Evolutionary conservation across 768 basidiomycete species (phyloP), one percentile per base, ranked within the genome.

Genomic region (Cyathus striatus): DNA sequence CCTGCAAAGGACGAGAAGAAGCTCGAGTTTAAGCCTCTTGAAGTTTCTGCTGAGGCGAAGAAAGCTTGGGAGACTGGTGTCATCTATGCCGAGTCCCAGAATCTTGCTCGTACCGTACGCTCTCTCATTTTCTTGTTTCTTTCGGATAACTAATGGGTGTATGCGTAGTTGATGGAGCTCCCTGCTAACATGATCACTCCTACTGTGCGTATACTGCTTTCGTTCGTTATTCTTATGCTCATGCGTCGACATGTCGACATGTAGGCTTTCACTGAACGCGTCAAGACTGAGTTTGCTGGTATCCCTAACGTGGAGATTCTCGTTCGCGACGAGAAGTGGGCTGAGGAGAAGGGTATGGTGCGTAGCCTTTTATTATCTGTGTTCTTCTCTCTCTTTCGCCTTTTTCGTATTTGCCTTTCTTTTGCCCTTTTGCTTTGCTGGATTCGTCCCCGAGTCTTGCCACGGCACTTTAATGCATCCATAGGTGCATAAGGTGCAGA

Each of bases 181-280:
- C 91, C 91, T 40, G 90, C 79, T 1, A 93, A 93, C 59, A 78
- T 91, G 61, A 68, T 90, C 70, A 91, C 89, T 2, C 90, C 90
- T 6, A 89, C 88, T 12, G 83, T 83, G 52, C 34, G 72, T 58
- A 40, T 18, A 23, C 35, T 40, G 21, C 38, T 5, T 27, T 18
- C 17, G 33, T 23, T 38, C 21, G 13, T 17, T 24, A 26, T 30
- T 26, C 27, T 35, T 27, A 46, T 14, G 1, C 13, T 37, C 36
- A 27, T 10, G 22, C 38, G n/a, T 23, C 16, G 23, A 20, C 25
- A 13, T 22, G n/a, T 33, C 21, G n/a, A 37, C 17, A 23, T 41
- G 5, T 51, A 88, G 83, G 63, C 61, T 14, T 93, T 93, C 60
- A 72, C 75, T 23, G 78, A 90, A 58, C 80, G 86, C 14, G 78